Evolutionary conservation across 192 early-diverging fungal genomes (phyloP).

Genomic region (Podila epigama): DNA sequence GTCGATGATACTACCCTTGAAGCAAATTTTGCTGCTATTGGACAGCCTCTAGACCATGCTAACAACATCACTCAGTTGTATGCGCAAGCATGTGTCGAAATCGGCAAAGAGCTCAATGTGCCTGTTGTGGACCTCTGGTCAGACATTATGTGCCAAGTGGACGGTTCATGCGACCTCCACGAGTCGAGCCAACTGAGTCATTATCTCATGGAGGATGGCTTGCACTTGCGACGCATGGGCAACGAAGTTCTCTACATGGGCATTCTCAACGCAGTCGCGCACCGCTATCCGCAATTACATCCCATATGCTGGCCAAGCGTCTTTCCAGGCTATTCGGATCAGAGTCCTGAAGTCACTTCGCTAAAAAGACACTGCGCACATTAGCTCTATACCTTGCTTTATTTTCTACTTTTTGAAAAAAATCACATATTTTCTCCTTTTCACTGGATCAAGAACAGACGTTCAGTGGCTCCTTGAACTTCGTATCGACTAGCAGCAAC

Average conservation of each 20-base stretch:
- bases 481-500: constrained; percentile 12
- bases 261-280: constrained; percentile 27
- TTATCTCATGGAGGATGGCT: constrained; percentile 63
- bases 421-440: neutral
- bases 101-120: constrained; percentile 56
- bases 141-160: constrained; percentile 20
- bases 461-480: neutral
- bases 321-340: constrained; percentile 29
- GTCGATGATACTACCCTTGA: constrained; percentile 64
- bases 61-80: constrained; percentile 58
- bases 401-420: too few relatives aligned
- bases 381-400: neutral
- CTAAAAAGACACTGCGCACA: constrained; percentile 20
- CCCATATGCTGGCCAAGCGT: constrained; percentile 35
- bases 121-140: constrained; percentile 34
- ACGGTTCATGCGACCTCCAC: constrained; percentile 12
- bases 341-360: constrained; percentile 20
- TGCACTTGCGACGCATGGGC: constrained; percentile 63
- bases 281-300: constrained; percentile 31
- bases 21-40: constrained; percentile 36
- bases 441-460: constrained; percentile 40
- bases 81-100: constrained; percentile 55
- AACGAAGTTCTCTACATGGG: constrained; percentile 56
- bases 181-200: constrained; percentile 28
- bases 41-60: constrained; percentile 24